A percentile compares a stretch with the other conserved stretches of the same genome.
Conservation (phyloP, 1,139 yeast genomes). For the Pichia sp. region DNA sequence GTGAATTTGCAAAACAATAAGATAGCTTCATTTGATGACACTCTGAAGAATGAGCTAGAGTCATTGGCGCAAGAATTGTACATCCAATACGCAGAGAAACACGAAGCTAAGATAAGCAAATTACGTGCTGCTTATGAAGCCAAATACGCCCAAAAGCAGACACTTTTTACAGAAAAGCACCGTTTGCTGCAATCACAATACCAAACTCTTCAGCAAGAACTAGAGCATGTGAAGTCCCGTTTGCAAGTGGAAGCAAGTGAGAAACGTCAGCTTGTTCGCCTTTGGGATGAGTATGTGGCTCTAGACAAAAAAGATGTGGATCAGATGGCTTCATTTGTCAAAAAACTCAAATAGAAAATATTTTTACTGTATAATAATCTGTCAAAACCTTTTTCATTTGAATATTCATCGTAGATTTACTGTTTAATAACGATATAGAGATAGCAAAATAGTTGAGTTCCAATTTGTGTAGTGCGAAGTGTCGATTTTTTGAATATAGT, state of each 20-base stretch:
- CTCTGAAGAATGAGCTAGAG: conserved; percentile 45
- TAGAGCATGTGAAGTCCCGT: conserved; percentile 39
- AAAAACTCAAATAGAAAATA: conserved; percentile 5
- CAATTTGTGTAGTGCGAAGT: no score
- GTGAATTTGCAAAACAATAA: conserved; percentile 14
- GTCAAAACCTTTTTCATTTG: no score
- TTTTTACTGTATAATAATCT: no score
- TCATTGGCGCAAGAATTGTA: conserved; percentile 60
- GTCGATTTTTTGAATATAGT: no score
- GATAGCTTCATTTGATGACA: conserved; percentile 33
- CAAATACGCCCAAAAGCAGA: conserved; percentile 40
- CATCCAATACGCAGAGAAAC: conserved; percentile 62
- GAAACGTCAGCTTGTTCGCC: conserved; percentile 46
- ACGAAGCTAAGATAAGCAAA: conserved; percentile 53
- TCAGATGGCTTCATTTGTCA: conserved; percentile 11
- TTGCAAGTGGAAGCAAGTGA: conserved; percentile 44
- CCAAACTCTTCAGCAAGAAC: conserved; percentile 30
- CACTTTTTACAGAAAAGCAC: conserved; percentile 25
- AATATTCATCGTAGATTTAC: no score
- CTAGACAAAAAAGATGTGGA: conserved; percentile 13
- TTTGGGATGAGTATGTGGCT: conserved; percentile 39
- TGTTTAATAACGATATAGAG: no score
- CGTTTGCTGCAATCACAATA: conserved; percentile 36
- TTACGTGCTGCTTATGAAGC: conserved; percentile 46
- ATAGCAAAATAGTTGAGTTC: no score